Percentiles rank a stretch among this genome's conserved stretches.
These are phyloP conservation scores for Lotus japonicus DNA, from an alignment of 306 rosid genomes.

Conservation along the genomic window DNA sequence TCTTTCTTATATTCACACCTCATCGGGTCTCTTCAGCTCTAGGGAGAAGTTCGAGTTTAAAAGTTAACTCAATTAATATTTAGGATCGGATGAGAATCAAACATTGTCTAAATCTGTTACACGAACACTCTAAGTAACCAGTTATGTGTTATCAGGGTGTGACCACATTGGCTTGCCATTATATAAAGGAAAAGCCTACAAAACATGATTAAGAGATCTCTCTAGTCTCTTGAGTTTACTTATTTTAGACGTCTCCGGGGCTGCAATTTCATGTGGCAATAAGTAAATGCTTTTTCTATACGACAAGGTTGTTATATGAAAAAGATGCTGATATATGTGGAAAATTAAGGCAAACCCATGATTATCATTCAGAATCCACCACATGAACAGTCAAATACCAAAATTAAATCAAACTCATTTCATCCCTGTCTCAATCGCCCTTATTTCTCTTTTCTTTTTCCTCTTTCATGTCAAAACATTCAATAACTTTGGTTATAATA, in stretches of 20 bases:
- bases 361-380: constrained; percentile 34
- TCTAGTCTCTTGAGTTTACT: background rate
- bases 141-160: too few relatives aligned
- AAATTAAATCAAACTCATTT: constrained; percentile 31
- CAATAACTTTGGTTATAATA: constrained; percentile 18
- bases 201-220: background rate
- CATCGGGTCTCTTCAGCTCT: too few relatives aligned
- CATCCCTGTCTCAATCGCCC: too few relatives aligned
- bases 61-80: too few relatives aligned
- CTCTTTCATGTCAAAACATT: constrained; percentile 38
- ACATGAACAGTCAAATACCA: constrained; percentile 23
- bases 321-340: background rate
- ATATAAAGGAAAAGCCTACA: too few relatives aligned
- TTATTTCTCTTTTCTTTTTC: background rate
- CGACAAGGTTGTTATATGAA: constrained; percentile 10
- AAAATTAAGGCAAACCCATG: constrained; percentile 19
- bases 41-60: too few relatives aligned
- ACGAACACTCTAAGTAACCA: too few relatives aligned
- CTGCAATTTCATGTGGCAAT: background rate
- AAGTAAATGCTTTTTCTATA: constrained; percentile 3
- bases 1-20: too few relatives aligned
- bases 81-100: too few relatives aligned
- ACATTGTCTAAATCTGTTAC: too few relatives aligned
- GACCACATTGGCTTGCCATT: too few relatives aligned
- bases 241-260: background rate